Base-by-base conservation (phyloP, 1,284 basidiomycete species). In the Vanrija sp. region DNA sequence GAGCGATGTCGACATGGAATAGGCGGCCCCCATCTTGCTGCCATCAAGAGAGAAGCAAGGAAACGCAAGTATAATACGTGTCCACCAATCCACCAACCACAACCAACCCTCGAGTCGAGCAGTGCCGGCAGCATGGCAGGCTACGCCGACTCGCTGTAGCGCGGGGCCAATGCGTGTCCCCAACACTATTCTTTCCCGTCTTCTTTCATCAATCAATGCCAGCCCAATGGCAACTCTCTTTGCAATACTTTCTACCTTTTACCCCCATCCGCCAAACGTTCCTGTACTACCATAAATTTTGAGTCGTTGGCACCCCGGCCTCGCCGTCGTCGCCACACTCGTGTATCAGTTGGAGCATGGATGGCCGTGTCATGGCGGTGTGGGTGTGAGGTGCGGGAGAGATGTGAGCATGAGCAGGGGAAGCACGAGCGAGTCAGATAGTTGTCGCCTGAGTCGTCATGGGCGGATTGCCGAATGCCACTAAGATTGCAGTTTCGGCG, bases 1-100 rank as follows among this genome's bases (percentile, higher is more conserved):
- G 57, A 71, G 68, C 46, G 75, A 76, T 49, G 73, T 75, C 26
- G 72, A 75, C 48, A 76, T 76, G 75, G 70, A 73, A 51, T 67
- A 60, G 49, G 25, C 34, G 3, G 10, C n/a, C 26, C 26, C 39
- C 15, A 14, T 8, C 45, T 23, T 14, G 21, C 21, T 6, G 34
- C 34, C 16, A 28, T 38, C 29, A 21, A 26, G 38, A 47, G n/a
- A 28, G 34, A 34, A 34, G 34, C 34, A 38, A 40, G 28, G 28
- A 58, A 39, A 48, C 50, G 40, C 51, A 47, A 55, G 49, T 52
- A 58, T 50, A 51, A 52, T 58, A 23, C 51, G 44, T 34, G 34
- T 34, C 34, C 34, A 34, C 34, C 34, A 34, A 34, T 12, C 34
- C 9, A 34, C 34, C 34, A 34, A 28, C 34, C 34, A 34, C 34